Evolutionary conservation across 2,329 filamentous ascomycete species (phyloP).

Genomic region (Gnomoniopsis smithogilvyi): DNA sequence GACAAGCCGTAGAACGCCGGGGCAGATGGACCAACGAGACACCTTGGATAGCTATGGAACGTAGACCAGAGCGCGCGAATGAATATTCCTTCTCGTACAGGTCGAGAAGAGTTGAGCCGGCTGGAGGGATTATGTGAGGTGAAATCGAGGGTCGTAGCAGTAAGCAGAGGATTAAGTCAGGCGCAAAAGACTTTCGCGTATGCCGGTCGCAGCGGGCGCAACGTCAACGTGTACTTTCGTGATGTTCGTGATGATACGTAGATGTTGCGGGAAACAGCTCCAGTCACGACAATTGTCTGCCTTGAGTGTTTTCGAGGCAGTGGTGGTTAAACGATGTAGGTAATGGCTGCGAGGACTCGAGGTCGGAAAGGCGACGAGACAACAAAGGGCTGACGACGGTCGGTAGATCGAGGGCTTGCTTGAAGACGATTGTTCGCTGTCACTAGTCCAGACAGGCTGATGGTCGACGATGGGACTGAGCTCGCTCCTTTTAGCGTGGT

Average conservation of each 20-base stretch:
- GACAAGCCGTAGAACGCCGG: constrained; percentile 2
- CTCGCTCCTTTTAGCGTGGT: too few relatives aligned
- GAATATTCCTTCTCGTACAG: not conserved
- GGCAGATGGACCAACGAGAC: not conserved
- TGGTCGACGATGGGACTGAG: not conserved
- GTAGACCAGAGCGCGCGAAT: not conserved
- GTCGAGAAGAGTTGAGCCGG: not conserved
- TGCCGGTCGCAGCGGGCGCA: constrained; percentile 5
- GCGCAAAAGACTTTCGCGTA: constrained; percentile 3
- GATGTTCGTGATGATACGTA: constrained; percentile 8
- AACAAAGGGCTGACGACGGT: constrained; percentile 2
- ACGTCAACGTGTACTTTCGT: constrained; percentile 1
- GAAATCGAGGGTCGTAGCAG: not conserved
- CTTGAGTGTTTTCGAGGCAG: constrained; percentile 4
- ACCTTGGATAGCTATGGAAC: not conserved
- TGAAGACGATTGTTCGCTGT: not conserved
- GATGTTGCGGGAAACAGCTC: not conserved
- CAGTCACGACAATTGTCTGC: not conserved
- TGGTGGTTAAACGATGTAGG: not conserved
- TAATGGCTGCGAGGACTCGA: not conserved
- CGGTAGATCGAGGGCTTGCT: not conserved
- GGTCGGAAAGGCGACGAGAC: not conserved
- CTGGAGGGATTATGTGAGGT: not conserved
- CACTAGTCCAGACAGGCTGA: not conserved
- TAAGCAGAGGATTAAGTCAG: not conserved